Evolutionary conservation across 441 rosid species (phyloP).

Genomic region (Populus hybrid): DNA sequence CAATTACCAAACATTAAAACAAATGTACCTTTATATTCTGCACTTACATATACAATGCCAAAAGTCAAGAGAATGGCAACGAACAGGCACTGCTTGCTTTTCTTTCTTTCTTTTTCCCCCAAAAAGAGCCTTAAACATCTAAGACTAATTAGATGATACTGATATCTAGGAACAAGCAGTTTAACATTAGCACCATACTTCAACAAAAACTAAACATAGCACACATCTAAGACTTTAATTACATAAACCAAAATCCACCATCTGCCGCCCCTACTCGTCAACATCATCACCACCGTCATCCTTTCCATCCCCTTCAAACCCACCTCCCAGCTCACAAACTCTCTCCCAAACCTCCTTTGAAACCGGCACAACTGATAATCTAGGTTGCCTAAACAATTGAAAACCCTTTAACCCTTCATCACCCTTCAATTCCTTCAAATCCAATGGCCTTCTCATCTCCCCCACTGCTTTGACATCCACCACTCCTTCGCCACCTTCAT

Average conservation of each 20-base stretch:
- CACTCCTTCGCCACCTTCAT: conserved; percentile 35
- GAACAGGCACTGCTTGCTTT: background rate
- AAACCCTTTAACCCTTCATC: conserved; percentile 61
- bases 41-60: background rate
- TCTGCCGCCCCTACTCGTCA: conserved; percentile 7
- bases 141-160: background rate
- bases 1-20: background rate
- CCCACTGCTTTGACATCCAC: conserved; percentile 81
- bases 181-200: background rate
- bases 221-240: background rate
- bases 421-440: conserved; percentile 68
- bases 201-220: background rate
- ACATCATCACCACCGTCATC: conserved; percentile 21
- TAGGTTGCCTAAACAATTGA: conserved; percentile 70
- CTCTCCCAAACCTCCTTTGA: conserved; percentile 49
- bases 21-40: background rate
- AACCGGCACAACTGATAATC: conserved; percentile 87
- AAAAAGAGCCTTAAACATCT: background rate
- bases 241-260: background rate
- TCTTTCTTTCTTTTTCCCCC: too few species aligned
- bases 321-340: conserved; percentile 77
- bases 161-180: background rate
- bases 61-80: background rate
- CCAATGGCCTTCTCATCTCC: conserved; percentile 69
- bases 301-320: conserved; percentile 69